Evolutionary conservation across 305 asterid genomes (phyloP).

Genomic region (Caryopteris hybrid): DNA sequence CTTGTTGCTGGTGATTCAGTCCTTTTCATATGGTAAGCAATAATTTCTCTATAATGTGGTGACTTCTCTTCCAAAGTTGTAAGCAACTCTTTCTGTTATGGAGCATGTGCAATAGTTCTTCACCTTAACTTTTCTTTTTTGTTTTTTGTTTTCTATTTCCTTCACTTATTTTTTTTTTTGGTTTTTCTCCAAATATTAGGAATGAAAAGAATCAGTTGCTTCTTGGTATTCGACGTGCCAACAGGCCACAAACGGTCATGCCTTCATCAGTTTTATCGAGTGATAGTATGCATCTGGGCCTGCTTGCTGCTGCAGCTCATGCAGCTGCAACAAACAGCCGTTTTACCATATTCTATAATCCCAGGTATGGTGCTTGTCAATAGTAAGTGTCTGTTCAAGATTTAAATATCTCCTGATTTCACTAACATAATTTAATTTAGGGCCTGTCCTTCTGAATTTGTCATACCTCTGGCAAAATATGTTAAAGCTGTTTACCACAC

Average conservation of each 20-base stretch:
- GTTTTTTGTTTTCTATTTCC: no score
- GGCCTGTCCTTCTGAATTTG: slow-evolving; percentile 78
- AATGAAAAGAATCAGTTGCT: slow-evolving; percentile 71
- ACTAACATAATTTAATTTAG: slow-evolving; percentile 32
- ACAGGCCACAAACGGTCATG: slow-evolving; percentile 70
- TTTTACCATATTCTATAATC: slow-evolving; percentile 74
- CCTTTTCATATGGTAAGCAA: slow-evolving; percentile 66
- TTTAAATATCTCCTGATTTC: not conserved
- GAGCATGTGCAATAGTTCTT: no score
- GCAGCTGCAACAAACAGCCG: slow-evolving; percentile 78
- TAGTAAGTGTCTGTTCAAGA: not conserved
- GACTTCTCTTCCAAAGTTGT: not conserved
- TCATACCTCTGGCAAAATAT: slow-evolving; percentile 69
- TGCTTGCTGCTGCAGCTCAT: slow-evolving; percentile 91
- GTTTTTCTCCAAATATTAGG: slow-evolving; percentile 31
- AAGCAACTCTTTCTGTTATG: not conserved
- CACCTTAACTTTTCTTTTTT: no score
- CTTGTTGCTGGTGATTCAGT: slow-evolving; percentile 87
- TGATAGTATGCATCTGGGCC: slow-evolving; percentile 88
- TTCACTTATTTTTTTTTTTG: no score
- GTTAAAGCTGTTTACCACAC: slow-evolving; percentile 68
- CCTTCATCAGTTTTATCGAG: slow-evolving; percentile 86
- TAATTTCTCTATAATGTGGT: not conserved
- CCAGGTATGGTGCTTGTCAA: slow-evolving; percentile 43
- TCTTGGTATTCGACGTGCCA: slow-evolving; percentile 73